Evolutionary conservation across 2,329 filamentous ascomycete species (phyloP), one percentile per base, ranked within the genome.

Genomic region (Nemania serpens): DNA sequence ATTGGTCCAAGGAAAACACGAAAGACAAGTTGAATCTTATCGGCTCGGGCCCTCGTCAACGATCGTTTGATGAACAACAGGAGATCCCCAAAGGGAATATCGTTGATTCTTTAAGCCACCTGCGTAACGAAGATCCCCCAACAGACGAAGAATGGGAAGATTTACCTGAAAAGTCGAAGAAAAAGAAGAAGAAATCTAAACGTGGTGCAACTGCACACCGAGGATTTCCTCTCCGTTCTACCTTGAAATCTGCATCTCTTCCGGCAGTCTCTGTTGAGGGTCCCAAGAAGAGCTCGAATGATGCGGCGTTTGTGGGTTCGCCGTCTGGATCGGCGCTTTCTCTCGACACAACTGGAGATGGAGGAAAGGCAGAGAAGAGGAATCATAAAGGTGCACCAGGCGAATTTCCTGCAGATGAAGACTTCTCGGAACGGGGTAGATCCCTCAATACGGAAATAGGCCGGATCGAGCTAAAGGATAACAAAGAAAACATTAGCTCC

Each of bases 81-180:
- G 56, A 52, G 13, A 78, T 75, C 61, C 77, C 76, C 45, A 79
- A 77, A 62, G 76, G 4, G 7, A 29, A 77, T 64, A 80, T 81
- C 68, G 53, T 50, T 41, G 71, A 74, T 46, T 69, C 74, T 18
- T 72, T 70, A 50, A 68, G 67, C 49, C 70, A 76, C 54, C 36
- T 71, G 42, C 70, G 59, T 7, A 69, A 69, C 39, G 73, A 70
- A 15, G 70, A 70, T 29, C 52, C 53, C 13, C 20, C 42, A 37
- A 55, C 64, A 17, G 74, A 75, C 53, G 78, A 79, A 50, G 75
- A 77, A 9, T 75, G 74, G 72, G 51, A 49, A 13, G 74, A 73
- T 33, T 68, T 66, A 10, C 69, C 75, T 15, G 75, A 70, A 53
- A 75, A 73, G 59, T 71, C 71, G 7, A 75, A 69, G 64, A 75